Evolutionary conservation across 2,329 filamentous ascomycete species (phyloP).

Genomic region (Venturia pyrina): DNA sequence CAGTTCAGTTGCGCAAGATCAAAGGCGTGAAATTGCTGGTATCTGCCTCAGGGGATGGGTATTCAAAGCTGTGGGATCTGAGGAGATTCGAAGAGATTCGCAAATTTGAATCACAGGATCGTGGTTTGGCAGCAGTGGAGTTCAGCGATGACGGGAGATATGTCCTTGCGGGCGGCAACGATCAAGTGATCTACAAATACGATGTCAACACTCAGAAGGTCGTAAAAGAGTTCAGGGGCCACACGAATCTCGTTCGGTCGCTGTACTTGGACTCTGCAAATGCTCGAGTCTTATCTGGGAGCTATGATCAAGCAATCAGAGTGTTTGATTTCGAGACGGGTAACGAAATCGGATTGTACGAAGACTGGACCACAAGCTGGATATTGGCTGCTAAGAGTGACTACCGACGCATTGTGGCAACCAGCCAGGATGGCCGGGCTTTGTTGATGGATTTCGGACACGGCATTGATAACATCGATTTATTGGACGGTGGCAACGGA

Average conservation of each 20-base stretch:
- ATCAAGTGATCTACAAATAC: slow-evolving; percentile 92
- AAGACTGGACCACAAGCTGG: slow-evolving; percentile 95
- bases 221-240: slow-evolving; percentile 69
- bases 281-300: slow-evolving; percentile 78
- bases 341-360: slow-evolving; percentile 68
- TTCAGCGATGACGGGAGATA: slow-evolving; percentile 92
- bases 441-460: slow-evolving; percentile 87
- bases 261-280: slow-evolving; percentile 84
- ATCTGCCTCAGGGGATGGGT: slow-evolving; percentile 86
- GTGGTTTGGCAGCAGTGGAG: slow-evolving; percentile 89
- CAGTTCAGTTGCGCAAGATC: slow-evolving; percentile 76
- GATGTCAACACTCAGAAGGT: slow-evolving; percentile 84
- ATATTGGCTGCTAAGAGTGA: slow-evolving; percentile 93
- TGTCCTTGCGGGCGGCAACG: slow-evolving; percentile 89
- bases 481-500: slow-evolving; percentile 25
- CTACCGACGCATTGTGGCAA: slow-evolving; percentile 87
- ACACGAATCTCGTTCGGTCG: slow-evolving; percentile 77
- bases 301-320: slow-evolving; percentile 92
- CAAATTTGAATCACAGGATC: slow-evolving; percentile 82
- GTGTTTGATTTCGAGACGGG: slow-evolving; percentile 84
- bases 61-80: slow-evolving; percentile 92
- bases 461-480: slow-evolving; percentile 42
- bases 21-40: slow-evolving; percentile 61
- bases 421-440: slow-evolving; percentile 86
- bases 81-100: slow-evolving; percentile 79